Evolutionary conservation across 2,329 filamentous ascomycete species (phyloP).

Genomic region (Tympanopsis confertula): DNA sequence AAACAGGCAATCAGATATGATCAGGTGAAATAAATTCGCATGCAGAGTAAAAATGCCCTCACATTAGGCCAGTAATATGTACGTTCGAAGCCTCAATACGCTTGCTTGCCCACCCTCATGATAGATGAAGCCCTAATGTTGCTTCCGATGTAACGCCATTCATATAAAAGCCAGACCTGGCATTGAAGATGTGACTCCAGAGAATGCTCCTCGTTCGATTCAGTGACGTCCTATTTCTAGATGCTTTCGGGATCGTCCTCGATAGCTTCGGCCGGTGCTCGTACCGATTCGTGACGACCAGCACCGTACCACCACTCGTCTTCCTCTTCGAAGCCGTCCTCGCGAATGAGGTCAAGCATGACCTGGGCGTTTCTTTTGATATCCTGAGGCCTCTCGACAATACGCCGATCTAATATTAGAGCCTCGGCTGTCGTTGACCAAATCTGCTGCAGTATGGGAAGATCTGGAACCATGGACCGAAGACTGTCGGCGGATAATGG

Average conservation of each 20-base stretch:
- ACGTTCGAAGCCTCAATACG: no score
- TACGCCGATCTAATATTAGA: conserved; percentile 43
- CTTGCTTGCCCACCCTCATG: no score
- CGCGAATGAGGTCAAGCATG: conserved; percentile 51
- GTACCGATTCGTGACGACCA: conserved; percentile 38
- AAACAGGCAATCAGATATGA: conserved; percentile 9
- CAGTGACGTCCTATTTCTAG: no score
- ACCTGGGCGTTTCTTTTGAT: conserved; percentile 54
- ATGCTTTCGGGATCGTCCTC: no score
- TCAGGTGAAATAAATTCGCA: no score
- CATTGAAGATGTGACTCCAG: no score
- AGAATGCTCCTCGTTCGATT: no score
- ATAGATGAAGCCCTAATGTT: no score
- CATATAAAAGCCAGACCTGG: no score
- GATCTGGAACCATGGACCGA: conserved; percentile 36
- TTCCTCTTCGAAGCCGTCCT: conserved; percentile 44
- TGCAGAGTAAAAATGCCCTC: no score
- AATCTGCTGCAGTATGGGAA: conserved; percentile 45
- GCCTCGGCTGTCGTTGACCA: conserved; percentile 54
- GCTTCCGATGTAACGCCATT: no score
- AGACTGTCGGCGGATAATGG: conserved; percentile 37
- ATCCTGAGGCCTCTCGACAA: conserved; percentile 44
- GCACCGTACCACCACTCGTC: conserved; percentile 53
- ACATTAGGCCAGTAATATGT: no score
- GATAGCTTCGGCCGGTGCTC: conserved; percentile 34